These are phyloP conservation scores for Cucumis hystrix DNA, from an alignment of 306 rosid species.

Conservation along the genomic window DNA sequence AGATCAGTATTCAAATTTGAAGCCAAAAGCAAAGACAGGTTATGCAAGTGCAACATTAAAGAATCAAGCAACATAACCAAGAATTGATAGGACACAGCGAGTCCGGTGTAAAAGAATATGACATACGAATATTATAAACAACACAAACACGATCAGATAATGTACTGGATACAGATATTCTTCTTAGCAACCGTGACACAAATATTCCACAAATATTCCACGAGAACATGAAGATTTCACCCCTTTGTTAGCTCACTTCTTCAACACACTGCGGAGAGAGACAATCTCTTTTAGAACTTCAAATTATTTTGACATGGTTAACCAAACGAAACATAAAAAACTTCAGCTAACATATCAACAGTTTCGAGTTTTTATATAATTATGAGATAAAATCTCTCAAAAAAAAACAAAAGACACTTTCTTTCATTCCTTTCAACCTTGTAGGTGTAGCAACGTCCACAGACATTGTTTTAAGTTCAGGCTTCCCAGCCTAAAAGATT, in stretches of 20 bases:
- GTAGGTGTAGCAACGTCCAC: not conserved
- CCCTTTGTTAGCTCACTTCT: conserved; percentile 46
- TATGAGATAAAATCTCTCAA: not conserved
- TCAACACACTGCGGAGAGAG: conserved; percentile 59
- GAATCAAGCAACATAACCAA: not conserved
- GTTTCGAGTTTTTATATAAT: not conserved
- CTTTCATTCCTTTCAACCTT: not conserved
- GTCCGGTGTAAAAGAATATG: not conserved
- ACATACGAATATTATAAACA: conserved; percentile 11
- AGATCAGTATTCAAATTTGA: not conserved
- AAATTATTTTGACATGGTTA: not conserved
- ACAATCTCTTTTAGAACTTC: conserved; percentile 5
- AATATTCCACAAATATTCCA: conserved; percentile 12
- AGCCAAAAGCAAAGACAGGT: not conserved
- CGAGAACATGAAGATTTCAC: conserved; percentile 8
- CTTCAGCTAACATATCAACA: not conserved
- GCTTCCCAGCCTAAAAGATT: not conserved
- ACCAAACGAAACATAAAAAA: not conserved
- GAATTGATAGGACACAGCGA: not conserved
- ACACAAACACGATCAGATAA: conserved; percentile 5
- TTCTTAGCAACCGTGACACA: conserved; percentile 7
- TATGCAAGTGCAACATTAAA: not conserved
- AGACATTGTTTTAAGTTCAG: not conserved
- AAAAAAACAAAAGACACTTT: not conserved
- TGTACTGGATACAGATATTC: conserved; percentile 5